A percentile compares a stretch with the other conserved stretches of the same genome.
These are phyloP conservation scores for Striga hermonthica DNA, from an alignment of 305 asterid genomes.

Conservation along the genomic window DNA sequence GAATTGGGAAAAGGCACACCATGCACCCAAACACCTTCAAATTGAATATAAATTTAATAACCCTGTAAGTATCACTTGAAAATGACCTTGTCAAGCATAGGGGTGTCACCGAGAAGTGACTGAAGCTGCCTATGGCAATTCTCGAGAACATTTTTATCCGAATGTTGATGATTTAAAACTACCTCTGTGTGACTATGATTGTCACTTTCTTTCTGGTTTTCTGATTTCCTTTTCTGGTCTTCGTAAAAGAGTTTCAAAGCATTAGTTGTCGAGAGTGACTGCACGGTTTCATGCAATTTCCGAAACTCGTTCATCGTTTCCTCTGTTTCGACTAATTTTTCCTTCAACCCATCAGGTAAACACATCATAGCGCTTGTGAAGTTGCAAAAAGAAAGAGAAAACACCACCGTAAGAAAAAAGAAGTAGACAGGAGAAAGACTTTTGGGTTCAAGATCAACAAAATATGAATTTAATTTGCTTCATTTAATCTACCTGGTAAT, in stretches of 20 bases:
- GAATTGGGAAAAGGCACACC: background rate
- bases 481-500: constrained; percentile 50
- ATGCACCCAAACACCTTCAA: background rate
- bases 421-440: background rate
- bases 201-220: constrained; percentile 29
- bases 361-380: constrained; percentile 50
- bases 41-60: no score
- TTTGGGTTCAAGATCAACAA: background rate
- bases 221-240: constrained; percentile 34
- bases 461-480: background rate
- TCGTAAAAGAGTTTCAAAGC: constrained; percentile 52
- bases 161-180: constrained; percentile 30
- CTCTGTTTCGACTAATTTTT: constrained; percentile 56
- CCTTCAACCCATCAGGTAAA: constrained; percentile 54
- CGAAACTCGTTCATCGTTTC: constrained; percentile 50
- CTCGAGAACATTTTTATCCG: constrained; percentile 31
- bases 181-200: constrained; percentile 24
- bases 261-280: constrained; percentile 49
- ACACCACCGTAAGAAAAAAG: background rate
- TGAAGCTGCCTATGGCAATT: constrained; percentile 44
- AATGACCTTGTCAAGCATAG: constrained; percentile 39
- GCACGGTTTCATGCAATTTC: constrained; percentile 50
- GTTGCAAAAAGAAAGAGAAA: constrained; percentile 27
- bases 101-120: constrained; percentile 47
- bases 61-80: background rate